phyloP scores from a whole-genome alignment of 768 basidiomycete species.

The Kwoniella botswanensis region DNA sequence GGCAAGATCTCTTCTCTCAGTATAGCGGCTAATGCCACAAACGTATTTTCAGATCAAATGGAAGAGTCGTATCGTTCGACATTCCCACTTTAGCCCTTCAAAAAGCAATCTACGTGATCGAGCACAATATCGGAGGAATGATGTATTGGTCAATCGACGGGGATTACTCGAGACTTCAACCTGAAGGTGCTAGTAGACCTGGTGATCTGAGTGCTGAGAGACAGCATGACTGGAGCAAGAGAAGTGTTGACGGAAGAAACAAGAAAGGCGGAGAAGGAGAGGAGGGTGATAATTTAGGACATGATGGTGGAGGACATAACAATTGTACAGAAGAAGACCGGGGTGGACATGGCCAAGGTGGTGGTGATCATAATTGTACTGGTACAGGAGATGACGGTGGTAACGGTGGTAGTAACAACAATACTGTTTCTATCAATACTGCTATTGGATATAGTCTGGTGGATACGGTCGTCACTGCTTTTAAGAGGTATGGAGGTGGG shows the following conservation, averaged over 20 bases:
- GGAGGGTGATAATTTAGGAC: not conserved
- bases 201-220: not conserved
- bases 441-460: conserved; percentile 15
- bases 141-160: conserved; percentile 27
- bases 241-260: not conserved
- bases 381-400: not conserved
- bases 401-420: conserved; percentile 3
- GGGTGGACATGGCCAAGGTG: not conserved
- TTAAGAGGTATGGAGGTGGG: conserved; percentile 8
- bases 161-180: conserved; percentile 14
- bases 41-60: not conserved
- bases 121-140: conserved; percentile 24
- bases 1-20: too few relatives aligned
- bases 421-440: not conserved
- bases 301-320: not conserved
- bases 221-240: not conserved
- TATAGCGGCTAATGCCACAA: too few relatives aligned
- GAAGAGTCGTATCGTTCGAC: conserved; percentile 18
- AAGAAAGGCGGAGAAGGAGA: conserved; percentile 2
- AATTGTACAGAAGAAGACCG: not conserved
- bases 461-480: conserved; percentile 12
- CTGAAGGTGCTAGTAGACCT: conserved; percentile 2
- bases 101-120: conserved; percentile 16
- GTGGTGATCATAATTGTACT: not conserved
- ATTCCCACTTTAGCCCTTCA: conserved; percentile 16